phyloP scores from a whole-genome alignment of 2,329 filamentous ascomycete species.

The Paramyrothecium roridum region DNA sequence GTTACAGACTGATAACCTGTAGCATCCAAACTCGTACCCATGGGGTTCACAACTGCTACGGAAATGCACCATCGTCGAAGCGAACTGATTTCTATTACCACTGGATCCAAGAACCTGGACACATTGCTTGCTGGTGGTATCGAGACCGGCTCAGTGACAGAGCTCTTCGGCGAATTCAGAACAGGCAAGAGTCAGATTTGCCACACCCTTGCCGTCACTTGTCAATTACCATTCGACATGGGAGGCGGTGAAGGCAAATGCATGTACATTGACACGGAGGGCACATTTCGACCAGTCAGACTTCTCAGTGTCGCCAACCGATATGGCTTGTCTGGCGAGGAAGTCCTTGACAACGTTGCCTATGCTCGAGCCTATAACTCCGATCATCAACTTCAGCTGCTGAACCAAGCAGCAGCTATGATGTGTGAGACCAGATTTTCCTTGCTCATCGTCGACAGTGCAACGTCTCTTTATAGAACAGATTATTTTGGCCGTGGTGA shows the following conservation, averaged over 20 bases:
- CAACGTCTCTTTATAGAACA: constrained; percentile 91
- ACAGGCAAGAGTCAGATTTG: constrained; percentile 99
- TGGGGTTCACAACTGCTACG: constrained; percentile 98
- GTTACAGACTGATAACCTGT: constrained; percentile 7
- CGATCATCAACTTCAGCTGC: constrained; percentile 90
- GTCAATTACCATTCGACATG: constrained; percentile 97
- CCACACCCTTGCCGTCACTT: constrained; percentile 97
- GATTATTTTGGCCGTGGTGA: constrained; percentile 97
- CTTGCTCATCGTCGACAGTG: constrained; percentile 90
- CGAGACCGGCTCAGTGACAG: constrained; percentile 96
- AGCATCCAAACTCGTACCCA: constrained; percentile 95
- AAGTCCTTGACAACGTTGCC: constrained; percentile 96
- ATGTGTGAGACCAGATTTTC: constrained; percentile 99
- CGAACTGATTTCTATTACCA: constrained; percentile 96
- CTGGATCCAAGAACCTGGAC: constrained; percentile 95
- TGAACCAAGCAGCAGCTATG: constrained; percentile 95
- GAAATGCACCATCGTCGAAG: constrained; percentile 98
- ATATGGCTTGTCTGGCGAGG: constrained; percentile 92
- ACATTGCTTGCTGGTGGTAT: constrained; percentile 91
- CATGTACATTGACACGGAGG: constrained; percentile 97
- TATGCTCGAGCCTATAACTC: constrained; percentile 98
- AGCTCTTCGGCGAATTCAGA: constrained; percentile 96
- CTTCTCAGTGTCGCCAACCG: constrained; percentile 88
- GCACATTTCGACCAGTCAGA: constrained; percentile 91
- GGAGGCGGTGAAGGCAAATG: constrained; percentile 98